Base-by-base conservation (phyloP, 2,329 filamentous ascomycete genomes). In the Cercospora zeae-maydis region DNA sequence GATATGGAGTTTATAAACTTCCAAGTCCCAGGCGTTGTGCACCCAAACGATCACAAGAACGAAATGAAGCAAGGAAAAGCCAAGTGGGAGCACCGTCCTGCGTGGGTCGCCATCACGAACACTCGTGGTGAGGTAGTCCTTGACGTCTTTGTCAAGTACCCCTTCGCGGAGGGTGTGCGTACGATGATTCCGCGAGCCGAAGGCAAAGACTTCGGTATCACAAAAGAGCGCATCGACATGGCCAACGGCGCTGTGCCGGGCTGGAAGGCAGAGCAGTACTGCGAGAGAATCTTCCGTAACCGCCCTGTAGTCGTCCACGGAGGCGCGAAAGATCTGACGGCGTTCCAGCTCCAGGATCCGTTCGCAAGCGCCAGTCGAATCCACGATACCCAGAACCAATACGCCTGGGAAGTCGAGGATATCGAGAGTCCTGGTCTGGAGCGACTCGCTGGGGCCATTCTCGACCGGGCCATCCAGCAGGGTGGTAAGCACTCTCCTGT, bases 231-330 rank as follows among this genome's bases (percentile, higher is more conserved):
- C 34, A 47, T 70, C 8, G 11, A 21, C 7, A 30, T 42, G n/a
- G 24, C 54, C 3, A 66, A 69, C 47, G 67, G 66, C 3, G 67
- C 64, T 8, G 27, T 63, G 0, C 27, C 33, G 0, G 64, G 42
- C 13, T 11, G 13, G 1, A 45, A 60, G 14, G 62, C 63, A 7
- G 67, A 65, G 62, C 19, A n/a, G n/a, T 61, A 59, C 60, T 31
- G 62, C 8, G 27, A 37, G 33, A 39, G 64, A 24, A 61, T 70
- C 34, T 54, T 66, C 8, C 9, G 37, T 31, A 55, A 54, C 30
- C 62, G 66, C 13, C 51, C 60, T 0, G 58, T 69, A 27, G 58
- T 69, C 11, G 54, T 67, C 11, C 60, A 66, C 37, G 66, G 49
- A 27, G 53, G 56, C 4, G 51, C 27, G 6, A 49, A 62, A 9